A percentile compares a stretch with the other conserved stretches of the same genome.
These are phyloP conservation scores for Mycena galericulata DNA, from an alignment of 768 basidiomycete species.

Conservation along the genomic window DNA sequence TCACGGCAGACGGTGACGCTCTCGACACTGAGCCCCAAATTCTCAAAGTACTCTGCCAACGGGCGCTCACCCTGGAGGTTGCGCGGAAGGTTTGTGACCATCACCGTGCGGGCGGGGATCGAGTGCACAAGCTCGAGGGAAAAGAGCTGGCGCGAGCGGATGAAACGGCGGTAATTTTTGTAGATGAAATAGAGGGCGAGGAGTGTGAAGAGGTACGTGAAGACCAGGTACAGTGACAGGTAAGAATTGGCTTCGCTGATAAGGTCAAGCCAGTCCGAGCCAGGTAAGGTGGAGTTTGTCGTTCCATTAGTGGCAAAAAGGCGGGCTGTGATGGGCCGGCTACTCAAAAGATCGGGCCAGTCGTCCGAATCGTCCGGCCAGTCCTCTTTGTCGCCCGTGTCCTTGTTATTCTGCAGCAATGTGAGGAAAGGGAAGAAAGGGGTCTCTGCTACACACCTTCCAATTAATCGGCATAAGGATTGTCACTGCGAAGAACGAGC, in stretches of 20 bases:
- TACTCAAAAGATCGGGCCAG: slow-evolving; percentile 55
- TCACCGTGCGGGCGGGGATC: slow-evolving; percentile 92
- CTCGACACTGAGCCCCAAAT: slow-evolving; percentile 88
- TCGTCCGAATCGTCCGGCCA: slow-evolving; percentile 57
- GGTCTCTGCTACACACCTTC: slow-evolving; percentile 66
- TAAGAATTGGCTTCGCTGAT: slow-evolving; percentile 92
- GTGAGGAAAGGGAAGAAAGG: slow-evolving; percentile 6
- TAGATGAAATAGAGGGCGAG: slow-evolving; percentile 89
- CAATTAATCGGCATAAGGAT: slow-evolving; percentile 97
- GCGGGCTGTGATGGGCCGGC: slow-evolving; percentile 38
- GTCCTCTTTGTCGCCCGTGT: slow-evolving; percentile 68
- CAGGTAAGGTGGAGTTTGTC: slow-evolving; percentile 51
- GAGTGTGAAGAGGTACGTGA: slow-evolving; percentile 94
- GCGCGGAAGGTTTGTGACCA: slow-evolving; percentile 86
- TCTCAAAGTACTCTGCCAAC: slow-evolving; percentile 94
- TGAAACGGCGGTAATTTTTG: slow-evolving; percentile 89
- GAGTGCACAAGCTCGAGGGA: slow-evolving; percentile 95
- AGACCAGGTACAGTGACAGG: slow-evolving; percentile 88
- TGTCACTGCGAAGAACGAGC: slow-evolving; percentile 82
- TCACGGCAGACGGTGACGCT: slow-evolving; percentile 92
- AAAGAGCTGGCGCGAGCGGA: slow-evolving; percentile 92
- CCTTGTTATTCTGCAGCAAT: slow-evolving; percentile 74
- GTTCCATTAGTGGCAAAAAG: slow-evolving; percentile 24
- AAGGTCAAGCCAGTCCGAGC: slow-evolving; percentile 84
- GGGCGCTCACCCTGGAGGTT: slow-evolving; percentile 88